A percentile compares a stretch with the other conserved stretches of the same genome.
These are phyloP conservation scores for Elongisporangium prolatum DNA, from an alignment of 352 stramenopile genomes.

Conservation along the genomic window DNA sequence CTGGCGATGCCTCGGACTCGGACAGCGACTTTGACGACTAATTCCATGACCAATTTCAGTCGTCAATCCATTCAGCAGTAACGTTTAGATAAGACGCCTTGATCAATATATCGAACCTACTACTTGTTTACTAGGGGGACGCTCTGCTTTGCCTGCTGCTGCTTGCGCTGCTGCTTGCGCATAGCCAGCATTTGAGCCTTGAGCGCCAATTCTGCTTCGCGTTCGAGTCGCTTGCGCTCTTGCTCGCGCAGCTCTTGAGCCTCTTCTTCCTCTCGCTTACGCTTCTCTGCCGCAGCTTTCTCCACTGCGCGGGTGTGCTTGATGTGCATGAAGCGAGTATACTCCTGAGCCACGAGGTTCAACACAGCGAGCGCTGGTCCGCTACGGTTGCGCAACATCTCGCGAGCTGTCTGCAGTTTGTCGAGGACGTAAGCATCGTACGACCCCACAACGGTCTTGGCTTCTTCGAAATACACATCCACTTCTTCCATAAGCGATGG, in stretches of 20 bases:
- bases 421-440: conserved; percentile 69
- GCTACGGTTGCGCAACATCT: conserved; percentile 50
- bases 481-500: conserved; percentile 24
- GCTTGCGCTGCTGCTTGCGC: conserved; percentile 68
- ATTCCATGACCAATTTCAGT: conserved; percentile 2
- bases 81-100: neutral
- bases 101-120: conserved; percentile 1
- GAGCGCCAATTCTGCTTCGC: conserved; percentile 58
- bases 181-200: conserved; percentile 81
- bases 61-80: neutral
- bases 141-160: conserved; percentile 15
- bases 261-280: conserved; percentile 63
- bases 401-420: conserved; percentile 54
- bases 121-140: conserved; percentile 13
- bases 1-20: conserved; percentile 66
- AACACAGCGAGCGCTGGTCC: conserved; percentile 64
- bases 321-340: conserved; percentile 80
- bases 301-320: conserved; percentile 77
- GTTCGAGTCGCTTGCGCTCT: conserved; percentile 61
- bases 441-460: conserved; percentile 51
- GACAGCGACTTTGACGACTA: conserved; percentile 82
- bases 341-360: conserved; percentile 71
- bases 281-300: conserved; percentile 63
- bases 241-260: conserved; percentile 49
- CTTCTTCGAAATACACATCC: conserved; percentile 54